Evolutionary conservation across 352 stramenopile genomes (phyloP), one percentile per base, ranked within the genome.

Genomic region (Globisporangium solare): DNA sequence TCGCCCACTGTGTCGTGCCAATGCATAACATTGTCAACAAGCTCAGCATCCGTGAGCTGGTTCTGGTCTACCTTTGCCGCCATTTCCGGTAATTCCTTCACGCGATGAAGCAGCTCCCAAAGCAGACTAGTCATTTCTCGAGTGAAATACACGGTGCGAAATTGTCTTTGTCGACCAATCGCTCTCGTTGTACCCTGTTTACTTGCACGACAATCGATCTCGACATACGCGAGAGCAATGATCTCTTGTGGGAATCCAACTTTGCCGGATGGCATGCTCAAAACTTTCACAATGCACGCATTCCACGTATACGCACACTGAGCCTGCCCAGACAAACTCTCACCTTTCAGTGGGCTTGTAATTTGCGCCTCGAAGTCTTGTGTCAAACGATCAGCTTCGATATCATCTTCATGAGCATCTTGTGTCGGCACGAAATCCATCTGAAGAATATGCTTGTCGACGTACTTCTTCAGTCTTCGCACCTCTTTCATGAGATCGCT

Each of bases 331-430:
- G 7, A 43, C 39, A 35, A 35, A 35, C 27, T 35, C 27, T 35
- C 27, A 35, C 17, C 39, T 43, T 43, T n/a, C 13, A 18, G 41
- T 24, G 24, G 49, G 22, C 13, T 51, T 0, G 45, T 10, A 5
- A 31, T 61, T 18, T 64, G 58, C 21, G 41, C 47, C 53, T 73
- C 65, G 10, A 86, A 52, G 21, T 86, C 75, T 61, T 86, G 77
- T 10, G 73, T 86, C 2, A 86, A 60, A 53, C 64, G 69, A 35
- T 88, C 64, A 35, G 66, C 73, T 63, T 87, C 64, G 15, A 70
- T 56, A 10, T 73, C 62, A 15, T 73, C 35, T 32, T 56, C 63
- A 31, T 83, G 12, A 14, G 27, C 41, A 13, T 52, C 61, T 58
- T 86, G 73, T 11, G 61, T 74, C 24, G 63, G 56, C n/a, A 64